phyloP scores from a whole-genome alignment of 257 asterid species.

The Fraxinus anomala region DNA sequence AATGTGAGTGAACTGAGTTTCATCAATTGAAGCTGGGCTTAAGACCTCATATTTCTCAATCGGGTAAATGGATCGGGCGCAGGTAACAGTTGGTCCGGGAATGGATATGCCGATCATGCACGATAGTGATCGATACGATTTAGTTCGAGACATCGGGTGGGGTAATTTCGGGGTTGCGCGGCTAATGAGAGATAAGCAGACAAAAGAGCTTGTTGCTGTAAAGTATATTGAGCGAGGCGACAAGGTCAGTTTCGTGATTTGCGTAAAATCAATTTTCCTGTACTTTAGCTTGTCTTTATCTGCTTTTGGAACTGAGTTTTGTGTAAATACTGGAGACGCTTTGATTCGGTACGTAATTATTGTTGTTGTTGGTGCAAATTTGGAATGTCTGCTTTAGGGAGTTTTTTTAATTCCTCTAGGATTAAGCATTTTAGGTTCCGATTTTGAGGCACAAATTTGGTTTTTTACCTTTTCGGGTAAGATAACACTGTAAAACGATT shows the following conservation, averaged over 20 bases:
- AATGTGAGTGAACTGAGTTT: conserved; percentile 28
- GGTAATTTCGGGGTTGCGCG: conserved; percentile 88
- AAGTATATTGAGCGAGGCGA: conserved; percentile 90
- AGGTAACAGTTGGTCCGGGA: conserved; percentile 49
- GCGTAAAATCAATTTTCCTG: neutral
- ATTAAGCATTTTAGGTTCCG: neutral
- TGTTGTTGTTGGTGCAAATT: conserved; percentile 29
- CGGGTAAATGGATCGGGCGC: conserved; percentile 64
- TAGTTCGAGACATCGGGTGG: conserved; percentile 79
- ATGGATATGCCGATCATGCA: conserved; percentile 96
- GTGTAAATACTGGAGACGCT: neutral
- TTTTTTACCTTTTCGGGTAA: conserved; percentile 18
- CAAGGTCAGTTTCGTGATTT: conserved; percentile 49
- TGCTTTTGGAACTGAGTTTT: conserved; percentile 4
- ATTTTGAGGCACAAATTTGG: conserved; percentile 7
- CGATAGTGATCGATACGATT: conserved; percentile 84
- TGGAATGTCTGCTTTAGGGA: conserved; percentile 31
- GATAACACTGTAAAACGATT: conserved; percentile 1
- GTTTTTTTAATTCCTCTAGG: conserved; percentile 4
- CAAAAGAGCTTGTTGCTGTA: conserved; percentile 78
- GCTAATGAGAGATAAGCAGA: conserved; percentile 78
- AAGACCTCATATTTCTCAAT: neutral
- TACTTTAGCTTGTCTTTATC: neutral
- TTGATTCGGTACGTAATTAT: conserved; percentile 15
- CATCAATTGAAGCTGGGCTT: conserved; percentile 2